Percentiles rank a stretch among this genome's conserved stretches.
These are phyloP conservation scores for Cicer chorassanicum DNA, from an alignment of 306 rosid species.

Conservation along the genomic window DNA sequence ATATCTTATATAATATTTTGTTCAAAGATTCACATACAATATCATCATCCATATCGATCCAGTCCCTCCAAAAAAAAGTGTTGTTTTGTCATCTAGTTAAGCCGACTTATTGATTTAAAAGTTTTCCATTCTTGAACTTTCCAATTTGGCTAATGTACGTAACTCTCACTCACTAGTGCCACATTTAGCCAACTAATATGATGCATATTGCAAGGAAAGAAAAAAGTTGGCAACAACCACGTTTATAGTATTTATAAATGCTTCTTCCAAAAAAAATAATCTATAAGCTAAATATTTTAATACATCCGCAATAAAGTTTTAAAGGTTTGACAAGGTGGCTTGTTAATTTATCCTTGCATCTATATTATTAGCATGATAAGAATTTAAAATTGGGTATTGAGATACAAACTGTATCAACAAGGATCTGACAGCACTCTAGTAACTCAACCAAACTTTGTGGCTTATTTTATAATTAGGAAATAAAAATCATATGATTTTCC, in stretches of 20 bases:
- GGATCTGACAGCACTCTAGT: too few species aligned
- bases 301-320: background rate
- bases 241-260: background rate
- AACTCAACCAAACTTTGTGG: too few species aligned
- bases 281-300: background rate
- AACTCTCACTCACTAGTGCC: slow-evolving; percentile 7
- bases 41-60: slow-evolving; percentile 39
- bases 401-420: background rate
- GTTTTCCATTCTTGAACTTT: slow-evolving; percentile 25
- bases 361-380: background rate
- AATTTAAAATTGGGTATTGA: background rate
- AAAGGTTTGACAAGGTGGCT: background rate
- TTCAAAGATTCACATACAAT: slow-evolving; percentile 41
- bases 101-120: slow-evolving; percentile 28
- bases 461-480: too few species aligned
- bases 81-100: slow-evolving; percentile 54
- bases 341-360: background rate
- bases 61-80: slow-evolving; percentile 47
- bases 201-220: background rate
- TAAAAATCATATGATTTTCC: too few species aligned
- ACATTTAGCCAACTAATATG: slow-evolving; percentile 34
- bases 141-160: slow-evolving; percentile 8
- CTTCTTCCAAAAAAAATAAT: too few species aligned
- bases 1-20: slow-evolving; percentile 37
- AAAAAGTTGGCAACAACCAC: slow-evolving; percentile 12